Evolutionary conservation across 352 stramenopile genomes (phyloP).

Genomic region (Phytophthora idaei): DNA sequence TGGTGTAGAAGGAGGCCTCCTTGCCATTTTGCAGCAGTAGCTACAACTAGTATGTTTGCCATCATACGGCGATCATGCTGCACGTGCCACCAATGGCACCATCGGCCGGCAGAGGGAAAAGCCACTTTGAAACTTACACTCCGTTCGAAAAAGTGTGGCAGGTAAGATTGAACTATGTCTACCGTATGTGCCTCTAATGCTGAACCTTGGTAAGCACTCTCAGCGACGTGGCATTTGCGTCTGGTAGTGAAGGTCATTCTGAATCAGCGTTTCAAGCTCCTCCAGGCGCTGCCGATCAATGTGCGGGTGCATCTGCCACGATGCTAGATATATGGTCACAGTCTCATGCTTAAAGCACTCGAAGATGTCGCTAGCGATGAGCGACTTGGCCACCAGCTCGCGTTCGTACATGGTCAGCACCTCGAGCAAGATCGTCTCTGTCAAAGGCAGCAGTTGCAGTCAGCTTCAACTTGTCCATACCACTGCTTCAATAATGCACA

Average conservation of each 20-base stretch:
- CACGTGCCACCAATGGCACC: too few relatives aligned
- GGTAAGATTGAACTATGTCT: not conserved
- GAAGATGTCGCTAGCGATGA: slow-evolving; percentile 75
- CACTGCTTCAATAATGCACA: not conserved
- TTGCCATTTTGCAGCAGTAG: not conserved
- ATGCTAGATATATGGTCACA: slow-evolving; percentile 77
- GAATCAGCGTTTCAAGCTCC: slow-evolving; percentile 65
- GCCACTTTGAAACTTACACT: too few relatives aligned
- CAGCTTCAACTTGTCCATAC: slow-evolving; percentile 7
- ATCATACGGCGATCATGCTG: too few relatives aligned
- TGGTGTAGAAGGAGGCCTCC: not conserved
- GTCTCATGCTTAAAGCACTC: slow-evolving; percentile 72
- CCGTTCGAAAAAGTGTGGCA: too few relatives aligned
- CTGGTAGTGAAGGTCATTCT: slow-evolving; percentile 68
- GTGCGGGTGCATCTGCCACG: slow-evolving; percentile 89
- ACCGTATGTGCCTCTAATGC: not conserved
- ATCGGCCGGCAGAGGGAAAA: too few relatives aligned
- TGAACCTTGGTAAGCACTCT: not conserved
- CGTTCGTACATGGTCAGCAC: slow-evolving; percentile 79
- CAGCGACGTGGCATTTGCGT: not conserved
- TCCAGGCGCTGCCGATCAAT: slow-evolving; percentile 66
- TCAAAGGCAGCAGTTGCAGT: slow-evolving; percentile 10
- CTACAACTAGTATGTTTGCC: too few relatives aligned
- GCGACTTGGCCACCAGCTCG: slow-evolving; percentile 78
- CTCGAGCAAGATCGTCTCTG: slow-evolving; percentile 68